Base-by-base conservation (phyloP, 345 rosid genomes). In the Hevea brasiliensis region DNA sequence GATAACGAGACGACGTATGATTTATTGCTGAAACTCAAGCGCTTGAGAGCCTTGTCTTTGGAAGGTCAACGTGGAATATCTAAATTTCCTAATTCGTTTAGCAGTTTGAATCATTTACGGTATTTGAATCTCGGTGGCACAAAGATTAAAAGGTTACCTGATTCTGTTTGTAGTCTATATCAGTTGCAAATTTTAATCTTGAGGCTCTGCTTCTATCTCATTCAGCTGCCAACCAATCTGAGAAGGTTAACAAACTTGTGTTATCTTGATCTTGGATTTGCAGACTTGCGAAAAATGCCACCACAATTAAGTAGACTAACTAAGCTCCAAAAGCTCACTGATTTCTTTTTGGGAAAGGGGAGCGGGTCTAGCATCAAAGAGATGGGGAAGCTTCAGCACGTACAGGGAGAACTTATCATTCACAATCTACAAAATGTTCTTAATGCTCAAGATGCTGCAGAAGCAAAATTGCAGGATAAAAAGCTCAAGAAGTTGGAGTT, bases 51-150 rank as follows among this genome's bases (percentile, higher is more conserved):
- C 12, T 32, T 68, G 6, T 32, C 44, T 35, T 45, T 68, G 45
- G 26, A 50, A 3, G 20, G 7, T n/a, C 23, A 23, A 20, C 4
- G 7, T 11, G 23, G 23, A 6, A n/a, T n/a, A n/a, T 53, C 29
- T 17, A 50, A 24, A 18, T 32, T 67, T 24, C 71, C 58, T 7
- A n/a, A 70, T 40, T 59, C 65, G 20, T 44, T 70, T 12, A 51
- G 74, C 1, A 12, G 44, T 50, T 9, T 70, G 56, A 70, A 70
- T 21, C 65, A 58, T 47, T 21, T 71, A 14, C 57, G 67, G 32
- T 35, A 71, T 18, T 26, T 71, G 41, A 50, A 61, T 50, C 56
- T 71, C 26, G 6, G 17, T 0, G 32, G 18, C 2, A 20, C 67
- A 26, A 3, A 8, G 0, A 71, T 71, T 8, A 13, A n/a, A 61